These are phyloP conservation scores for Aspergillus texensis DNA, from an alignment of 2,329 filamentous ascomycete genomes.

Conservation along the genomic window DNA sequence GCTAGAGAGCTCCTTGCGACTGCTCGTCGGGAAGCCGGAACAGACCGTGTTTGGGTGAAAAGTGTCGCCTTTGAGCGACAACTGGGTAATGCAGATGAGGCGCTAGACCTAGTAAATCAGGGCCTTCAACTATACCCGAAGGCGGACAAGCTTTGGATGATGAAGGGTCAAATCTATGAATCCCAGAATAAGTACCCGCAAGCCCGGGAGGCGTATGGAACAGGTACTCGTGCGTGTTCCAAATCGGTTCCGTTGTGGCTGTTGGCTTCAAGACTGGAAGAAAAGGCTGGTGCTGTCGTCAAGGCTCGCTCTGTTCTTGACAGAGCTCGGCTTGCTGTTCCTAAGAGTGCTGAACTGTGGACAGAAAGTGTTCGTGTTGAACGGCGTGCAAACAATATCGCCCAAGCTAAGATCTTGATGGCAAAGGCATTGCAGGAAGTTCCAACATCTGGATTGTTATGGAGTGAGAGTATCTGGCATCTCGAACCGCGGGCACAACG, in stretches of 20 bases:
- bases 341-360: slow-evolving; percentile 83
- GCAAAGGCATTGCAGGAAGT: slow-evolving; percentile 90
- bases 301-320: slow-evolving; percentile 95
- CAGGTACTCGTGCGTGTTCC: slow-evolving; percentile 84
- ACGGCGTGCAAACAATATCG: slow-evolving; percentile 77
- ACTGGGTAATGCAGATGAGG: slow-evolving; percentile 74
- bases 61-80: slow-evolving; percentile 91
- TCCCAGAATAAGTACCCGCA: slow-evolving; percentile 75
- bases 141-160: slow-evolving; percentile 92
- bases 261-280: slow-evolving; percentile 84
- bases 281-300: slow-evolving; percentile 78
- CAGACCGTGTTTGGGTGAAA: slow-evolving; percentile 97
- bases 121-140: slow-evolving; percentile 84
- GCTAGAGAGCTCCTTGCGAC: slow-evolving; percentile 79
- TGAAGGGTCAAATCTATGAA: slow-evolving; percentile 98
- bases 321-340: slow-evolving; percentile 82
- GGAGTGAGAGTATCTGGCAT: slow-evolving; percentile 94
- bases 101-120: slow-evolving; percentile 83
- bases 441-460: slow-evolving; percentile 82
- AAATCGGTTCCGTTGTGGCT: slow-evolving; percentile 87
- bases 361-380: slow-evolving; percentile 93
- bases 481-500: slow-evolving; percentile 89
- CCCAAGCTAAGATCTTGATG: slow-evolving; percentile 89
- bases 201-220: slow-evolving; percentile 85
- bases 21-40: slow-evolving; percentile 85